Base-by-base conservation (phyloP, 495 filamentous ascomycete genomes). In the Penicillium canariense region DNA sequence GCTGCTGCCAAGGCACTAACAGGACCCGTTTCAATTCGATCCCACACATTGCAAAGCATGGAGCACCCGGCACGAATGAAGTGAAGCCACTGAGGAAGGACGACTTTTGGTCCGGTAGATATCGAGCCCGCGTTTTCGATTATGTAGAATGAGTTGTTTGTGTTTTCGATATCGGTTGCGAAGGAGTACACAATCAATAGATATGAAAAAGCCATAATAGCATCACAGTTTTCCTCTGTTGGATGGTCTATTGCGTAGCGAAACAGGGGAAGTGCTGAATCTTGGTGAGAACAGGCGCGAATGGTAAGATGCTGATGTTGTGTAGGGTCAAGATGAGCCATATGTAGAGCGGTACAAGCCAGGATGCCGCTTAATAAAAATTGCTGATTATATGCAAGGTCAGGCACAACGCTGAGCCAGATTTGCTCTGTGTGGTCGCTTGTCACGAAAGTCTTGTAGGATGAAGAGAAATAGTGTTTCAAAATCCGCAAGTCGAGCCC, bases 311-410 rank as follows among this genome's bases (percentile, higher is more conserved):
- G n/a, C 11, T 50, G 28, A 8, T 53, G 36, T 32, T 61, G 30
- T 0, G 38, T 5, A 0, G 53, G 61, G 17, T 65, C 26, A 9
- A 65, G 22, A 25, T 61, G 61, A 11, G 66, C 65, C 15, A 69
- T 47, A 35, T 75, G 71, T 18, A 68, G 38, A 2, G 68, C 59
- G 3, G 72, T 44, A 28, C 67, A 68, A 9, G 74, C 67, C 17
- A 77, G 53, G 14, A 77, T 61, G 2, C 69, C 71, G 23, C 73
- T 64, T 14, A 71, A 39, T 0, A 77, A 47, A 34, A 73, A 77
- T 11, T 45, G 30, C 32, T 54, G 47, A 12, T 57, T 43, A 9
- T 45, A 52, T 4, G 68, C 65, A 14, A 69, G 50, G 6, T 55
- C 46, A 1, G 65, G 58, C 4, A 72, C 54, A 1, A 63, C 57